Base-by-base conservation (phyloP, 2,329 filamentous ascomycete genomes). In the Nigrograna mackinnonii region DNA sequence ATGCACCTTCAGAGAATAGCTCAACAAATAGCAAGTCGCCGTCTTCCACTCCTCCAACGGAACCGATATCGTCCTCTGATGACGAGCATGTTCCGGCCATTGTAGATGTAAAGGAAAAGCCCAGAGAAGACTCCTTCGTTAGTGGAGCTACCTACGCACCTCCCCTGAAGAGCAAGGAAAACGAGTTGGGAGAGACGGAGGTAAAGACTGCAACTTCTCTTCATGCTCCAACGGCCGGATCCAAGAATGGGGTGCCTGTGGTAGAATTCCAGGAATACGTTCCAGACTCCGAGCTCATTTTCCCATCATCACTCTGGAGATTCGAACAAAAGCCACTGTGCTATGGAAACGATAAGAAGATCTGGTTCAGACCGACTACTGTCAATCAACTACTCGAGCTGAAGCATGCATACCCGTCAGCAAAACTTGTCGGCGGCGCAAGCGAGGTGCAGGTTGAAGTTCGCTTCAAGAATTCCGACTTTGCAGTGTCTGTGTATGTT, bases 391-490 rank as follows among this genome's bases (percentile, higher is more conserved):
- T 97, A 7, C 76, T 96, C 12, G 85, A 95, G 61, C 91, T 97
- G 69, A 97, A 96, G 74, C 83, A 79, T 55, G 83, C 82, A 0
- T 86, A 89, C 50, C 92, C 92, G 0, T 83, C 85, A n/a, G 90
- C 91, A 5, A 97, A 97, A 69, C 83, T 97, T 44, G 94, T 97
- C 39, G 91, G 91, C 33, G 92, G 92, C 47, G 95, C 91, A 61
- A 95, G 90, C 11, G 92, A 97, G 69, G 96, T 92, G 0, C 92
- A 97, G 69, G 96, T 97, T 41, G 92, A 97, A 68, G 87, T 95
- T 69, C 95, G 95, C 66, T 97, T 97, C 80, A 97, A 97, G 72
- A 89, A 88, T 2, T 82, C 95, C 68, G 82, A 90, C 55, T 97
- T 96, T 61, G 85, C 87, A 1, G 84, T 90, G 1, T 96, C 91